A percentile compares a stretch with the other conserved stretches of the same genome.
phyloP scores from a whole-genome alignment of 805 yeast genomes.

The Myxozyma vanderwaltii region DNA sequence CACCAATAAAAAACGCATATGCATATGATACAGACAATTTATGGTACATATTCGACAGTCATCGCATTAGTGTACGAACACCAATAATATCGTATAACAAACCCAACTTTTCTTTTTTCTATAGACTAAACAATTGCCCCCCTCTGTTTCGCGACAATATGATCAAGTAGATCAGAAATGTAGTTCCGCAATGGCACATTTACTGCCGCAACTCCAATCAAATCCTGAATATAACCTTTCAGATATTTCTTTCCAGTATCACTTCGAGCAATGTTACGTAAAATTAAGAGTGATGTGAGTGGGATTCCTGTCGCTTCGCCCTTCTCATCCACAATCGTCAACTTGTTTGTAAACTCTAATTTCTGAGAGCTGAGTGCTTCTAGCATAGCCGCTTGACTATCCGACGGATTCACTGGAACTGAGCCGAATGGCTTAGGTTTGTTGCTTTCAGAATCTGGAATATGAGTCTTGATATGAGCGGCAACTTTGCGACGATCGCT shows the following conservation, averaged over 20 bases:
- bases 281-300: constrained; percentile 42
- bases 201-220: constrained; percentile 35
- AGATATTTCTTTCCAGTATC: constrained; percentile 36
- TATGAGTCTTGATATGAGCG: constrained; percentile 34
- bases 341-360: constrained; percentile 11
- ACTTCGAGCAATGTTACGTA: constrained; percentile 44
- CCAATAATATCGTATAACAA: background rate
- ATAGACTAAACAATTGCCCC: constrained; percentile 18
- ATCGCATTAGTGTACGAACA: background rate
- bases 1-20: too few relatives aligned
- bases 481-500: constrained; percentile 26
- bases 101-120: background rate
- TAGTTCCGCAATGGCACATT: constrained; percentile 33
- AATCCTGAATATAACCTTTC: constrained; percentile 26
- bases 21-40: background rate
- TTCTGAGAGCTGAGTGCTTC: constrained; percentile 2
- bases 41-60: background rate
- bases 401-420: background rate
- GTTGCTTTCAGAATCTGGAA: constrained; percentile 32
- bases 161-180: constrained; percentile 32
- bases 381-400: background rate
- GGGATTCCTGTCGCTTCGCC: constrained; percentile 39
- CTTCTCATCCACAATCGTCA: constrained; percentile 36
- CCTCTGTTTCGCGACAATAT: constrained; percentile 14
- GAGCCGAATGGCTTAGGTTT: constrained; percentile 14